A percentile compares a stretch with the other conserved stretches of the same genome.
phyloP scores from a whole-genome alignment of 2,329 filamentous ascomycete species.

The Ceratocystis papillata region DNA sequence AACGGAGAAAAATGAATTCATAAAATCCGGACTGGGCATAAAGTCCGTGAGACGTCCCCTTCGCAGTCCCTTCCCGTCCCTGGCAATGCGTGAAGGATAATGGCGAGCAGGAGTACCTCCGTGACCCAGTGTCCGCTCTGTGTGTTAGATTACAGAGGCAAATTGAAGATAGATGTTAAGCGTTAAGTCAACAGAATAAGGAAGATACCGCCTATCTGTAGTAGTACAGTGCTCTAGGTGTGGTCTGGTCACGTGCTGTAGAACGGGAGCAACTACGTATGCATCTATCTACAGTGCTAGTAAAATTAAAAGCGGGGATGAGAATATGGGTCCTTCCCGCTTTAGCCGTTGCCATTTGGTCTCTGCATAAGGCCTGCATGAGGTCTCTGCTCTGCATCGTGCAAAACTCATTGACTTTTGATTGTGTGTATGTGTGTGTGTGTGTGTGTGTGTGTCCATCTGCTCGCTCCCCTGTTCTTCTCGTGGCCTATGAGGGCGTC shows the following conservation, averaged over 20 bases:
- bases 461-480: too few species aligned
- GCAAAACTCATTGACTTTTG: neutral
- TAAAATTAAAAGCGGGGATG: neutral
- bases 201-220: neutral
- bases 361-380: conserved; percentile 11
- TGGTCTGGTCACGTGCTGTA: neutral
- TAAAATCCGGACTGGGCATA: neutral
- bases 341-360: conserved; percentile 11
- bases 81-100: too few species aligned
- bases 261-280: neutral
- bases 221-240: neutral
- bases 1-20: neutral
- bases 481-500: neutral
- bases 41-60: neutral
- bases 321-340: conserved; percentile 9
- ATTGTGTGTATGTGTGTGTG: neutral
- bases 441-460: neutral
- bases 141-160: neutral
- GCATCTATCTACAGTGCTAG: neutral
- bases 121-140: neutral
- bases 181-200: neutral
- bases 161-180: too few species aligned
- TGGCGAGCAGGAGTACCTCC: neutral
- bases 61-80: neutral
- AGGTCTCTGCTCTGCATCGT: conserved; percentile 2